Base-by-base conservation (phyloP, 306 rosid species). In the Astragalus glycyphyllos region DNA sequence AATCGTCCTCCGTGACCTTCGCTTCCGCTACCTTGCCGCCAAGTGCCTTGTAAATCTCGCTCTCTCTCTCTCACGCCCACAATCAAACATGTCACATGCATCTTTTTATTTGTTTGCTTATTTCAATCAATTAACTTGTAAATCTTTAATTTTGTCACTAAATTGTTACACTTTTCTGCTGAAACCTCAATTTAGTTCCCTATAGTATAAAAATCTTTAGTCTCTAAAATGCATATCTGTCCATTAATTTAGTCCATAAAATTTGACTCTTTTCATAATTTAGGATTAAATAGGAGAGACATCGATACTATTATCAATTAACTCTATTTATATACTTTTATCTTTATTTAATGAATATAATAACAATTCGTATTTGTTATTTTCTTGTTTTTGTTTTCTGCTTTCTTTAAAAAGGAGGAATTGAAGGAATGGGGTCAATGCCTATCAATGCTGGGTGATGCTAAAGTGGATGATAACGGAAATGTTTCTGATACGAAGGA, bases 391-490 rank as follows among this genome's bases (percentile, higher is more conserved):
- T 41, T 17, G 8, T 53, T 40, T 40, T 8, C 11, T 40, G 0
- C 11, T 9, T 37, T 37, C 8, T 5, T 37, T 8, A 40, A 40
- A 77, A 57, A 92, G 97, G 97, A 87, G 83, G 98, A 94, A 58
- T 76, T 94, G 83, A 94, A 91, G 88, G 97, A 94, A 72, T 94
- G 97, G 98, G 94, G 91, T 65, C 98, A 94, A 32, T 94, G 98
- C 77, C 70, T 94, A 6, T 71, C 79, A 11, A 90, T 94, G 96
- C 89, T 90, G 32, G 89, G 90, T 6, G 92, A 88, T 12, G 97
- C 94, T 4, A 88, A 85, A 76, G 93, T 87, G 72, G 97, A 93
- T 47, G 97, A 93, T 4, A 78, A 88, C 47, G 98, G 97, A 40
- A 85, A 85, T 57, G 82, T 90, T 53, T 84, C 74, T 20, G 89